A percentile compares a stretch with the other conserved stretches of the same genome.
These are phyloP conservation scores for Phytopythium mirpurense DNA, from an alignment of 352 stramenopile species.

Conservation along the genomic window DNA sequence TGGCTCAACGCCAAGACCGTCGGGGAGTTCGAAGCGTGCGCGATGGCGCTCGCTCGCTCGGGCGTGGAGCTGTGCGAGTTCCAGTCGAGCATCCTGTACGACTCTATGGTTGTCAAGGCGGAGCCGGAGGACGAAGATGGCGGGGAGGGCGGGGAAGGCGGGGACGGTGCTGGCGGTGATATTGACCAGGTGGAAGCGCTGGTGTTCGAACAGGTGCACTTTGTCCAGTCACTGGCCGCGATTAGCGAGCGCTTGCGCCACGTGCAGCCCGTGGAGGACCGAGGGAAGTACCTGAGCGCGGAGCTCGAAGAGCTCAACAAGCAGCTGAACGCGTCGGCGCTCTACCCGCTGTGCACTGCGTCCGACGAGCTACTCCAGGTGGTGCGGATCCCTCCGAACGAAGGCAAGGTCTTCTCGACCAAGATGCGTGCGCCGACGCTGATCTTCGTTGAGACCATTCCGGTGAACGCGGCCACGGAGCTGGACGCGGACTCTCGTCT, in stretches of 20 bases:
- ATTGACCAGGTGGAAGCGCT: conserved; percentile 38
- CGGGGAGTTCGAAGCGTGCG: conserved; percentile 45
- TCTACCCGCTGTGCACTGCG: conserved; percentile 67
- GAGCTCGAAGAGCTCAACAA: conserved; percentile 58
- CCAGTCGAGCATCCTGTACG: conserved; percentile 68
- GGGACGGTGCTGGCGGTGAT: conserved; percentile 1
- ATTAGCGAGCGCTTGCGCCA: conserved; percentile 70
- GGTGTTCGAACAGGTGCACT: conserved; percentile 68
- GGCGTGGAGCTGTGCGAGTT: conserved; percentile 61
- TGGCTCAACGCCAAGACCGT: conserved; percentile 56
- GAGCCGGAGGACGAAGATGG: conserved; percentile 7
- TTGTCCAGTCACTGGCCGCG: conserved; percentile 61
- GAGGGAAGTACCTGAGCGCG: conserved; percentile 32
- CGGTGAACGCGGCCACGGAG: conserved; percentile 34
- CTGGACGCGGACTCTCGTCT: conserved; percentile 34
- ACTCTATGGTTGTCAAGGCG: conserved; percentile 31
- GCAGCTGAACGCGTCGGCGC: conserved; percentile 42
- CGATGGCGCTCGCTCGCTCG: conserved; percentile 32
- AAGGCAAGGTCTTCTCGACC: conserved; percentile 83
- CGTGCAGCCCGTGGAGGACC: conserved; percentile 51
- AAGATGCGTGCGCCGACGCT: conserved; percentile 79
- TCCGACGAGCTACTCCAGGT: conserved; percentile 75
- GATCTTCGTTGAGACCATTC: conserved; percentile 70
- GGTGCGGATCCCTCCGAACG: conserved; percentile 57
- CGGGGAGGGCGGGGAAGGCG: conserved; percentile 7